A percentile compares a stretch with the other conserved stretches of the same genome.
Evolutionary conservation across 345 rosid genomes (phyloP).

Genomic region (Sonneratia alba): DNA sequence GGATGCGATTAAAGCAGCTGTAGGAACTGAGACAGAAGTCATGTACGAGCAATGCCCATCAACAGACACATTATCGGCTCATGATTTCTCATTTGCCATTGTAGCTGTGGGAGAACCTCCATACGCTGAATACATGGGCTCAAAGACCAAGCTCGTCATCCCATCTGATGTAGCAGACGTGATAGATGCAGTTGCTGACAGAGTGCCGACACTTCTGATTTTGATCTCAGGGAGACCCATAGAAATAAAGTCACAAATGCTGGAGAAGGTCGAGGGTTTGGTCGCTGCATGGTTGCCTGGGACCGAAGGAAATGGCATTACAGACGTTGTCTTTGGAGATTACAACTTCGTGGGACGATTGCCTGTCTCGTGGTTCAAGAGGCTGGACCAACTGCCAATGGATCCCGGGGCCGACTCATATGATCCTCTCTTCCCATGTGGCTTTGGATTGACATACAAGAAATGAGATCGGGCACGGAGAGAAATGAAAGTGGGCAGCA

Average conservation of each 20-base stretch:
- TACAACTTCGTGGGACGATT: constrained; percentile 69
- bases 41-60: constrained; percentile 50
- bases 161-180: constrained; percentile 24
- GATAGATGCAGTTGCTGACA: constrained; percentile 21
- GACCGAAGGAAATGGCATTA: constrained; percentile 78
- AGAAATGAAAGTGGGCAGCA: no score
- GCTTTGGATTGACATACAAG: constrained; percentile 17
- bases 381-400: constrained; percentile 84
- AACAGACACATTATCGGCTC: constrained; percentile 41
- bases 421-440: constrained; percentile 34
- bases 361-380: constrained; percentile 72
- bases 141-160: constrained; percentile 41
- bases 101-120: constrained; percentile 82
- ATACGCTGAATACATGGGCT: constrained; percentile 39
- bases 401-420: constrained; percentile 31
- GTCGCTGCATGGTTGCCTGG: constrained; percentile 98
- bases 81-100: constrained; percentile 59
- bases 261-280: constrained; percentile 40
- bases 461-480: constrained; percentile 1
- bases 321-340: constrained; percentile 73
- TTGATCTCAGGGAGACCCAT: constrained; percentile 70
- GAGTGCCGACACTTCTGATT: neutral
- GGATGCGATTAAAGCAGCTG: constrained; percentile 6
- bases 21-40: constrained; percentile 6
- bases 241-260: constrained; percentile 53